Evolutionary conservation across 2,329 filamentous ascomycete genomes (phyloP), one percentile per base, ranked within the genome.

Genomic region (Trichoderma harzianum): DNA sequence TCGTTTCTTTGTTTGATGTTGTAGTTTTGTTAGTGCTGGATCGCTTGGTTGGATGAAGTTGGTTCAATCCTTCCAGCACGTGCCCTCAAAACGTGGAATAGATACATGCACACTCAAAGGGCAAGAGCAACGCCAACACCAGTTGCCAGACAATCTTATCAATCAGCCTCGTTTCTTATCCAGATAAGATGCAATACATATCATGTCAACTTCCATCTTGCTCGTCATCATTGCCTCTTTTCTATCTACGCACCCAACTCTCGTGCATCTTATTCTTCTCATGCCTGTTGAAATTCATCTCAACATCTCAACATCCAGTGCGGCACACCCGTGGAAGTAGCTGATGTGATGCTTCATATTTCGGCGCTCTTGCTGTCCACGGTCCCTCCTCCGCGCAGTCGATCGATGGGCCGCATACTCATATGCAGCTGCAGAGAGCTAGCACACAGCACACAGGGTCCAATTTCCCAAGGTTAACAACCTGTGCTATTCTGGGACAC

Each of bases 401-500:
- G 65, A 47, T 69, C 65, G 65, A 69, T 61, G 28, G 39, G 36
- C 57, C 55, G 67, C 55, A 69, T 62, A 28, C 28, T 28, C 28
- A 6, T 5, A 69, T 62, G 67, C 57, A 34, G 28, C 53, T 62
- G 57, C 53, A 62, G 51, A 34, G 39, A 28, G 28, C 32, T 43
- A 53, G 67, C 57, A 53, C 57, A 16, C 39, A 34, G 28, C 57
- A 26, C 21, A 43, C 39, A 28, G 55, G 65, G 28, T 43, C 36
- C 55, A 47, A 61, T 47, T 69, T 61, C 28, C 26, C 43, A 36
- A 69, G 39, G 39, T 53, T 5, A 57, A 61, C 24, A 43, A 26
- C 32, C 32, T 65, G 36, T 21, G 28, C 60, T 64, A 60, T 70
- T 70, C 71, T 70, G 66, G 71, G 71, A 70, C 71, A 70, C 60